A percentile compares a stretch with the other conserved stretches of the same genome.
These are phyloP conservation scores for Carpinus fangiana DNA, from an alignment of 306 rosid species.

Conservation along the genomic window DNA sequence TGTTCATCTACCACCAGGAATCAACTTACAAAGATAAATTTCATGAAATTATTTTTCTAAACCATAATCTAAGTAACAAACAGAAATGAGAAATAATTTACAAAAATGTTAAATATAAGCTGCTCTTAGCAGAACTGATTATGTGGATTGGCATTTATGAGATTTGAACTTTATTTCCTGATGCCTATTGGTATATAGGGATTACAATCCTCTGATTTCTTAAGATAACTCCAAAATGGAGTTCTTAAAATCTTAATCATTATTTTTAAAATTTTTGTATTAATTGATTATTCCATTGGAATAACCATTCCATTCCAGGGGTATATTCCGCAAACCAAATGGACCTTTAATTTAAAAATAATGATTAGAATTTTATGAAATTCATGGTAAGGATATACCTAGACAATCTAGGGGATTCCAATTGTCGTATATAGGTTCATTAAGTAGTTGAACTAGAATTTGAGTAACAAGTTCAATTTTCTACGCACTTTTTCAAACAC, in stretches of 20 bases:
- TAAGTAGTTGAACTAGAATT: neutral
- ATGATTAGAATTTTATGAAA: too few relatives aligned
- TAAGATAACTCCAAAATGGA: neutral
- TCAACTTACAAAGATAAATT: neutral
- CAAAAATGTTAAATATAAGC: neutral
- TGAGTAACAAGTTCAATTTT: neutral
- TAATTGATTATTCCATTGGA: too few relatives aligned
- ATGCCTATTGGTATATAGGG: neutral
- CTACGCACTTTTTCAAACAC: neutral
- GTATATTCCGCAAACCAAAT: too few relatives aligned
- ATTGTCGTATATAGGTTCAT: neutral
- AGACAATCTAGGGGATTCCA: too few relatives aligned
- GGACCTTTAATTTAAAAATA: too few relatives aligned
- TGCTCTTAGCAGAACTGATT: neutral
- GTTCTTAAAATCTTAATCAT: too few relatives aligned
- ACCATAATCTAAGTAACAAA: neutral
- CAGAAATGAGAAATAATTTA: neutral
- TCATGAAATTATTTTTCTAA: neutral
- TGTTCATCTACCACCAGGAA: neutral
- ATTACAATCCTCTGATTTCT: neutral
- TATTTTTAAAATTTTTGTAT: too few relatives aligned
- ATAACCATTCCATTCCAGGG: too few relatives aligned
- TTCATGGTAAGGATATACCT: too few relatives aligned
- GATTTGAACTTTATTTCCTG: neutral
- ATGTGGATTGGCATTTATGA: neutral